Conservation (phyloP, 495 filamentous ascomycete genomes). For the Aspergillus campestris region DNA sequence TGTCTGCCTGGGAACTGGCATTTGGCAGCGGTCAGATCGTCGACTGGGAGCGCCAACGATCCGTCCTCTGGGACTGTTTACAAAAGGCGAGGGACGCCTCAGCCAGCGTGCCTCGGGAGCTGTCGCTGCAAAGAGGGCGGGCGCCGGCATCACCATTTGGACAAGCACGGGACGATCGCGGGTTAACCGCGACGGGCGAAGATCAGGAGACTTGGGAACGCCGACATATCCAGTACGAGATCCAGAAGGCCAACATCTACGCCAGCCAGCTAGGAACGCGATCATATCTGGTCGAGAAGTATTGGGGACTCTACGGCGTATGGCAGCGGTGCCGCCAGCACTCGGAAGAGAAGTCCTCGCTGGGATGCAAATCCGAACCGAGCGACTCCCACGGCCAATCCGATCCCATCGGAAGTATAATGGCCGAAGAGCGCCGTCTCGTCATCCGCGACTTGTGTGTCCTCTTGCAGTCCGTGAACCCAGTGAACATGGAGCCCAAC, state of each 20-base stretch:
- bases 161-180: slow-evolving; percentile 8
- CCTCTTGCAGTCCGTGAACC: slow-evolving; percentile 60
- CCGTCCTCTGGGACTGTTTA: slow-evolving; percentile 52
- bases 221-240: slow-evolving; percentile 61
- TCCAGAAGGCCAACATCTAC: slow-evolving; percentile 79
- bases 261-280: slow-evolving; percentile 65
- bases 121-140: slow-evolving; percentile 39
- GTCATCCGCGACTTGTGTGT: slow-evolving; percentile 68
- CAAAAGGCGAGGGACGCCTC: slow-evolving; percentile 51
- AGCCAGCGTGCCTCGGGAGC: slow-evolving; percentile 49
- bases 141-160: slow-evolving; percentile 1
- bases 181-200: slow-evolving; percentile 11
- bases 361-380: slow-evolving; percentile 13
- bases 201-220: slow-evolving; percentile 23
- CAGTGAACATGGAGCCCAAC: slow-evolving; percentile 78
- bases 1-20: slow-evolving; percentile 62
- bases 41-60: slow-evolving; percentile 66
- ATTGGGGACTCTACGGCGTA: slow-evolving; percentile 56
- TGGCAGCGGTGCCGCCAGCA: slow-evolving; percentile 28
- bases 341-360: slow-evolving; percentile 13
- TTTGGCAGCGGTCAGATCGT: slow-evolving; percentile 61
- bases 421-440: slow-evolving; percentile 60
- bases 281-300: slow-evolving; percentile 76
- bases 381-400: slow-evolving; percentile 19
- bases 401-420: slow-evolving; percentile 41